A percentile compares a stretch with the other conserved stretches of the same genome.
These are phyloP conservation scores for Candida stauntonica DNA, from an alignment of 805 yeast species.

Conservation along the genomic window DNA sequence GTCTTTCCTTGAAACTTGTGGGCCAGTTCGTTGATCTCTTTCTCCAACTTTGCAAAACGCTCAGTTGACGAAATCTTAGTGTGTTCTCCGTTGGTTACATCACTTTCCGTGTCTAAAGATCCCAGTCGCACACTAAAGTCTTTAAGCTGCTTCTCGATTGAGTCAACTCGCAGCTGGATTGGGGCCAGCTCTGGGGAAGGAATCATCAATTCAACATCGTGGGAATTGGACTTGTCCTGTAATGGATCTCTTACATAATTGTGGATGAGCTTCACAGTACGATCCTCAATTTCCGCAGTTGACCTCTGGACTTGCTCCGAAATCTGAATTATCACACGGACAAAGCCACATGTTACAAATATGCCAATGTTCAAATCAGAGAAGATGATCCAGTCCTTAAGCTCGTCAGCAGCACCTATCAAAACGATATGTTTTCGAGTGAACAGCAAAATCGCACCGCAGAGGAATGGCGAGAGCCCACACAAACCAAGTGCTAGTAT, in stretches of 20 bases:
- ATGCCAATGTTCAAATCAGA: slow-evolving; percentile 35
- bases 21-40: slow-evolving; percentile 18
- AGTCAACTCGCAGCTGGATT: neutral
- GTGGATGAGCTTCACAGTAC: slow-evolving; percentile 13
- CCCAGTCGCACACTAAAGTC: slow-evolving; percentile 9
- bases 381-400: slow-evolving; percentile 29
- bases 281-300: slow-evolving; percentile 17
- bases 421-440: slow-evolving; percentile 28
- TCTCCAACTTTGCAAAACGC: slow-evolving; percentile 20
- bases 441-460: slow-evolving; percentile 28
- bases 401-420: slow-evolving; percentile 22
- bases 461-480: slow-evolving; percentile 27
- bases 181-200: neutral
- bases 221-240: neutral
- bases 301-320: slow-evolving; percentile 18
- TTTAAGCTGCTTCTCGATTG: slow-evolving; percentile 5
- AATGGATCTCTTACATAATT: neutral
- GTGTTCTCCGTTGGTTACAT: slow-evolving; percentile 13
- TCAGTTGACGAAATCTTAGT: slow-evolving; percentile 13
- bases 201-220: neutral
- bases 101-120: slow-evolving; percentile 14
- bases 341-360: slow-evolving; percentile 32
- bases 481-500: slow-evolving; percentile 27
- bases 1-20: slow-evolving; percentile 5
- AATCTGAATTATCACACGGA: slow-evolving; percentile 26